A percentile compares a stretch with the other conserved stretches of the same genome.
Evolutionary conservation across 345 rosid species (phyloP).

Genomic region (Mallotus nudiflorus): DNA sequence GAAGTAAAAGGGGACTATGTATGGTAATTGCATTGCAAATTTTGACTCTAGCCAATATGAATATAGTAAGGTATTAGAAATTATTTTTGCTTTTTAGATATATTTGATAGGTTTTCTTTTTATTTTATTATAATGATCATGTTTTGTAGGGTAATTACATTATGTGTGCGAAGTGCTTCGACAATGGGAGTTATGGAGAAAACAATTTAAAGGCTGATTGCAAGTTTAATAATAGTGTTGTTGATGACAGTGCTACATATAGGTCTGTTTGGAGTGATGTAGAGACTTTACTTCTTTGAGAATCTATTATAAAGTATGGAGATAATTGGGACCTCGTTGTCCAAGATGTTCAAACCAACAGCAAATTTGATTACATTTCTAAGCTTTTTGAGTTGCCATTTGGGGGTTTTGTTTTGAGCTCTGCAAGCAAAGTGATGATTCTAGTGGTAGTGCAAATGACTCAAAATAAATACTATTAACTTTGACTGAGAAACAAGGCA

Average conservation of each 20-base stretch:
- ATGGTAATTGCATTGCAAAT: conserved; percentile 51
- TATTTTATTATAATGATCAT: background rate
- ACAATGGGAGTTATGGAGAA: no score
- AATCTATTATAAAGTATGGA: conserved; percentile 73
- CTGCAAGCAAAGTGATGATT: conserved; percentile 43
- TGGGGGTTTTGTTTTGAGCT: no score
- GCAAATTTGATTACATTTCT: no score
- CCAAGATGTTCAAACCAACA: conserved; percentile 63
- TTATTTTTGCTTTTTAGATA: conserved; percentile 29
- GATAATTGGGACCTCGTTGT: conserved; percentile 95
- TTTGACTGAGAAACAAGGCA: conserved; percentile 36
- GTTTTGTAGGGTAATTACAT: conserved; percentile 44
- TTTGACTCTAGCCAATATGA: no score
- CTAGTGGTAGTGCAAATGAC: conserved; percentile 19
- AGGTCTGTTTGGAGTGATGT: conserved; percentile 77
- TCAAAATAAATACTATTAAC: conserved; percentile 30
- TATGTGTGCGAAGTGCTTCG: conserved; percentile 66
- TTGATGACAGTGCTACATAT: conserved; percentile 19
- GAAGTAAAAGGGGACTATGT: conserved; percentile 36
- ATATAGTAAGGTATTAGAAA: no score
- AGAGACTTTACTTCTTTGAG: conserved; percentile 75
- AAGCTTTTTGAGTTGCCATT: no score
- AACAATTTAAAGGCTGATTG: conserved; percentile 57
- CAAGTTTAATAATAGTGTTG: conserved; percentile 39
- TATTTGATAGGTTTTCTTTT: background rate